Conservation (phyloP, 2,329 filamentous ascomycete genomes). For the Fusarium beomiforme region DNA sequence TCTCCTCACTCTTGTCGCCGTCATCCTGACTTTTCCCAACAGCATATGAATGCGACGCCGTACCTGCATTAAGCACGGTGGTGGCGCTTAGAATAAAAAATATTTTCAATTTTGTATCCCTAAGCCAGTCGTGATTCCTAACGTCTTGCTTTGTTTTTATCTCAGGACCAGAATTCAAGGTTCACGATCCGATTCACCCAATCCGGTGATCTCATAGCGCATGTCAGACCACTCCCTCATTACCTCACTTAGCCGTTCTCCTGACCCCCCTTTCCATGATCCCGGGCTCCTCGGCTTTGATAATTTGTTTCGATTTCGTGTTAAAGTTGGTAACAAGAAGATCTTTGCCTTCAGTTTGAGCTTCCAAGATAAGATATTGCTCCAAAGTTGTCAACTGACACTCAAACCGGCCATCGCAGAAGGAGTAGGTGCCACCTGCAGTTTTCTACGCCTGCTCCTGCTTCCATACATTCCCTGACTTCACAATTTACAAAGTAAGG, state of each 20-base stretch:
- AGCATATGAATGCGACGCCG: slow-evolving; percentile 22
- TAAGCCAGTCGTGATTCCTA: not conserved
- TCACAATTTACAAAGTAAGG: slow-evolving; percentile 1
- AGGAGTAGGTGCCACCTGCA: slow-evolving; percentile 26
- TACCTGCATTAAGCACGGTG: slow-evolving; percentile 37
- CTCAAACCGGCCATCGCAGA: slow-evolving; percentile 1
- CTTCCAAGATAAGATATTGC: slow-evolving; percentile 5
- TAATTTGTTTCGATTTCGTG: slow-evolving; percentile 29
- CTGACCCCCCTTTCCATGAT: slow-evolving; percentile 12
- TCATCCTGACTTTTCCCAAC: slow-evolving; percentile 24
- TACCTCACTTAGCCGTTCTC: slow-evolving; percentile 23
- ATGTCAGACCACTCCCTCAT: slow-evolving; percentile 41
- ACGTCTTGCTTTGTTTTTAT: not conserved
- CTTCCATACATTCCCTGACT: not conserved
- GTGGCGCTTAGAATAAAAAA: slow-evolving; percentile 8
- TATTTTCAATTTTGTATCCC: not conserved
- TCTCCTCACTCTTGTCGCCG: not conserved
- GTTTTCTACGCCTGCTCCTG: slow-evolving; percentile 16
- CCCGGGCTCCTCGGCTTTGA: slow-evolving; percentile 20
- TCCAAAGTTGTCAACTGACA: slow-evolving; percentile 19
- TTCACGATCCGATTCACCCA: slow-evolving; percentile 1
- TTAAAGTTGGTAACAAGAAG: slow-evolving; percentile 19
- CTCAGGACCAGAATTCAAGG: not conserved
- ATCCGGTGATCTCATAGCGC: slow-evolving; percentile 38
- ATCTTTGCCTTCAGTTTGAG: not conserved